Base-by-base conservation (phyloP, 169 alveolate genomes). In the Plasmodium blacklocki region DNA sequence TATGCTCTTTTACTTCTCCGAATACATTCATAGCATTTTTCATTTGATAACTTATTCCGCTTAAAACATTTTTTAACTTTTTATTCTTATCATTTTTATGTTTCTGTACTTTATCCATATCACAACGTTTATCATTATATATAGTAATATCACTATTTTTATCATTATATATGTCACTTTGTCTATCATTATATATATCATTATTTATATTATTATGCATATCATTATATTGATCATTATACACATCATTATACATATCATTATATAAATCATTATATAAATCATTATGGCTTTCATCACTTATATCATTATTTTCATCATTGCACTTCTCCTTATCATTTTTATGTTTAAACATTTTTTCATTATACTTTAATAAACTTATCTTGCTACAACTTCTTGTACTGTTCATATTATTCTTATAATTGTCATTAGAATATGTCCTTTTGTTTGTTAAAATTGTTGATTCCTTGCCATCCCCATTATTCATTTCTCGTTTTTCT, bases 1-100 rank as follows among this genome's bases (percentile, higher is more conserved):
- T 39, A 15, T 76, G 89, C 12, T 76, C 89, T 58, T 76, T 76
- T 58, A 76, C 74, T 64, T 71, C 89, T 14, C 67, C 89, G 7
- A 76, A 64, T 7, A 76, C 89, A 63, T 29, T 76, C n/a, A 59
- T 76, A 15, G 89, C 89, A 50, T 76, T 52, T 50, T 76, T 76
- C 89, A 76, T 76, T 47, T 76, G 75, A 59, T 39, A 64, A 11
- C 78, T 67, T 76, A 76, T 45, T 8, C 89, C 89, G 26, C 63
- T 76, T 50, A 76, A 63, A 7, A 76, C 43, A 45, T 76, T 66
- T 32, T 76, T 66, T 45, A 76, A 15, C 14, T 76, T 66, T 12
- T 43, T 29, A 66, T 58, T 76, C n/a, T 66, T 66, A 15, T 23
- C 52, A 12, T 23, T 26, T 66, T 29, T 14, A 29, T 66, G 15